A percentile compares a stretch with the other conserved stretches of the same genome.
phyloP scores from a whole-genome alignment of 306 rosid species.

The Trifolium subterraneum region DNA sequence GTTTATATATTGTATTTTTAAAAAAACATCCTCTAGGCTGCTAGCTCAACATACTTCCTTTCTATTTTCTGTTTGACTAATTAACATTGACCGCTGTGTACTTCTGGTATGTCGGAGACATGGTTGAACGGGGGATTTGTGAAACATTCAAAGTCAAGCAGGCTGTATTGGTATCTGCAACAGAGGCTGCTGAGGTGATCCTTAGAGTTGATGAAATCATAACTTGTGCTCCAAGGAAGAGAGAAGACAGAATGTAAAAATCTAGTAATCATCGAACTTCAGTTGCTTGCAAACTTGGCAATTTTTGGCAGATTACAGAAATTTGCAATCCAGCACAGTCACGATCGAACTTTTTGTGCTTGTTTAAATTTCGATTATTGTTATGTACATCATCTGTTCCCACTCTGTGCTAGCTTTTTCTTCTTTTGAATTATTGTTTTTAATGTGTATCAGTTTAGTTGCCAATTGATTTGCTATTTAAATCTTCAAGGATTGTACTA shows the following conservation, averaged over 20 bases:
- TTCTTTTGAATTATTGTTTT: neutral
- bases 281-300: conserved; percentile 17
- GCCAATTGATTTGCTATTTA: neutral
- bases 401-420: neutral
- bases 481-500: neutral
- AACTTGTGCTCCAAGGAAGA: conserved; percentile 93
- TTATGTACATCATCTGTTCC: neutral
- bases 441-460: neutral
- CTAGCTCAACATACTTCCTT: neutral
- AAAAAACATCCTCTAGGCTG: neutral
- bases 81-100: neutral
- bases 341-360: neutral
- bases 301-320: conserved; percentile 1
- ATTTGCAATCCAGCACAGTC: neutral
- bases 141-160: conserved; percentile 97
- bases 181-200: conserved; percentile 98
- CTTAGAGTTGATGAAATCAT: conserved; percentile 98
- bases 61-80: conserved; percentile 30
- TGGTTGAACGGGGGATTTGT: conserved; percentile 79
- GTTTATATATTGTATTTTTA: neutral
- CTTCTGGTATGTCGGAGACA: conserved; percentile 82
- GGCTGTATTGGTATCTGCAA: conserved; percentile 87
- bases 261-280: conserved; percentile 23
- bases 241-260: conserved; percentile 90
- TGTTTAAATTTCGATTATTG: neutral